Conservation (phyloP, 2,329 filamentous ascomycete species). For the Metarhizium album region DNA sequence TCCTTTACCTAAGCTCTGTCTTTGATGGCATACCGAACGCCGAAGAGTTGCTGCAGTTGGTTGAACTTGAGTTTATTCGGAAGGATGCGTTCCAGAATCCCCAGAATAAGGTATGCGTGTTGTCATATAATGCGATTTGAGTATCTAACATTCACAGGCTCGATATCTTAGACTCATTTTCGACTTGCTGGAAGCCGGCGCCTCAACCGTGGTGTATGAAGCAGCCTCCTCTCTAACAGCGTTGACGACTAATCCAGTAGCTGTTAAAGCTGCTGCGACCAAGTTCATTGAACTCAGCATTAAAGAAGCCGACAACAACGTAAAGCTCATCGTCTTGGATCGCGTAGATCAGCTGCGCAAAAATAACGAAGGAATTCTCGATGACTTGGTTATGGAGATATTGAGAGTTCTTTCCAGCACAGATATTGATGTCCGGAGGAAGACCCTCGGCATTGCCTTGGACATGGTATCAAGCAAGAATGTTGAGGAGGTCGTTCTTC, state of each 20-base stretch:
- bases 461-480: conserved; percentile 99
- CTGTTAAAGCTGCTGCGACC: conserved; percentile 87
- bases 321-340: conserved; percentile 95
- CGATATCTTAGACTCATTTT: conserved; percentile 92
- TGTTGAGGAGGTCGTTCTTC: conserved; percentile 89
- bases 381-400: conserved; percentile 95
- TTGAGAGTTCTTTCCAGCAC: conserved; percentile 88
- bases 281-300: conserved; percentile 97
- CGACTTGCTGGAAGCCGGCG: conserved; percentile 83
- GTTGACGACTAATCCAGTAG: conserved; percentile 90
- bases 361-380: conserved; percentile 82
- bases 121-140: conserved; percentile 15
- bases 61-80: conserved; percentile 92
- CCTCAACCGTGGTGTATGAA: conserved; percentile 94
- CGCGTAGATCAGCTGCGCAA: conserved; percentile 79
- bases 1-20: conserved; percentile 76
- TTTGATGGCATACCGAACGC: conserved; percentile 92
- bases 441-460: conserved; percentile 79
- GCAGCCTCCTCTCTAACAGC: conserved; percentile 90
- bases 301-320: conserved; percentile 97
- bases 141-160: conserved; percentile 39
- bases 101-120: conserved; percentile 67
- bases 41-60: conserved; percentile 85
- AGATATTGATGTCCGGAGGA: conserved; percentile 89
- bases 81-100: conserved; percentile 94